Evolutionary conservation across 306 rosid genomes (phyloP), one percentile per base, ranked within the genome.

Genomic region (Casuarina equisetifolia): DNA sequence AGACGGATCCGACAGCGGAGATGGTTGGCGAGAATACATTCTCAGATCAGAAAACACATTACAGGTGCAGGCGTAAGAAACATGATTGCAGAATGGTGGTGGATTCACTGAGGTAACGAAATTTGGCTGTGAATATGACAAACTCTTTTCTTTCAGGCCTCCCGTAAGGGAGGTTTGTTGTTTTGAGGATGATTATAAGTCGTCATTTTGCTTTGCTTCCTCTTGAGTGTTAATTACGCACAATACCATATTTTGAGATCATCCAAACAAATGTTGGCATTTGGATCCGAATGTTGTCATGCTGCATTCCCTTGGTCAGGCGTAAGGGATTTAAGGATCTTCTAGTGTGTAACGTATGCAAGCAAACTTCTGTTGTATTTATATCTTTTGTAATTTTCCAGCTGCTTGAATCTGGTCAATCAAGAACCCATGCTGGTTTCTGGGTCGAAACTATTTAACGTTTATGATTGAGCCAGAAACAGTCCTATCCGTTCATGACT

Each of bases 11-110:
- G 16, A 74, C 77, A 81, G 88, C 85, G 92, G 99, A 92, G 91
- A 88, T 88, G 78, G 99, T 91, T 69, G 98, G 99, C 54, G 96
- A 92, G 84, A 95, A 91, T 86, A 80, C 92, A 57, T 90, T 96
- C 51, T 69, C 85, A 15, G 99, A 96, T 84, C 97, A 88, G 79
- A 95, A 89, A 82, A 82, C 90, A 17, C 99, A 96, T 87, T 91
- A 90, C 79, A 86, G 99, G 87, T 92, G 96, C 83, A 91, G 99
- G 11, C 92, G 98, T 4, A 91, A 86, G 92, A 96, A 92, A 78
- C 96, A 92, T 36, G 99, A 96, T 79, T 91, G 92, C 76, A 87
- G 96, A 88, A 90, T 92, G 96, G 82, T 92, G 97, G 82, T 85
- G 3, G 94, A 89, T 79, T 86, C 97, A 52, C 78, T 83, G 73